Base-by-base conservation (phyloP, 495 filamentous ascomycete genomes). In the Cercophora samala region DNA sequence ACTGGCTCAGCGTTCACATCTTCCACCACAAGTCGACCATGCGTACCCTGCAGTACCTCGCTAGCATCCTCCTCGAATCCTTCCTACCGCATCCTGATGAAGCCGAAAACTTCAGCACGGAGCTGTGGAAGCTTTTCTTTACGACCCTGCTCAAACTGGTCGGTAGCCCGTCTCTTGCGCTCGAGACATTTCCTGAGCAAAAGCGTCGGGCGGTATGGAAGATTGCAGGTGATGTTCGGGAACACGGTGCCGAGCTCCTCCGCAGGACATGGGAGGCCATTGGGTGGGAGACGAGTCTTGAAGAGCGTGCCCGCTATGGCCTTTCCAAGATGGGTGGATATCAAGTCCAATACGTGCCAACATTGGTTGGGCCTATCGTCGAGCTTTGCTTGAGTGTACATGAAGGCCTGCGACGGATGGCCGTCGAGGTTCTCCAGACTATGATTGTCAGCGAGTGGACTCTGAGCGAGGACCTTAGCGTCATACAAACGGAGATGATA, bases 401-500 rank as follows among this genome's bases (percentile, higher is more conserved):
- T 67, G 93, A 96, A 74, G 93, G 93, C 1, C 78, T 99, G 64
- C 85, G 96, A 66, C 86, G 88, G 66, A 94, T 95, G 71, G 95
- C 95, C 13, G 91, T 98, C 26, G 91, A 94, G 78, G 90, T 98
- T 32, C 78, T 99, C 52, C 92, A 97, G 73, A 96, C 91, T 15
- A 98, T 99, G 96, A 97, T 98, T 64, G 88, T 98, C 67, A 96
- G 93, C 75, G 94, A 98, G 79, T 99, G 95, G 95, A 94, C 90
- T n/a, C 79, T 98, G 64, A 97, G 92, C 71, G 89, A 97, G 73
- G 93, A 98, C 72, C 80, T 99, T 22, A 91, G 88, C 15, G 89
- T 96, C 65, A 90, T 99, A 63, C 93, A 98, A 75, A 93, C 93
- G 4, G 96, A 97, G 78, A 93, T 97, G 82, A 96, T 99, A 72